Base-by-base conservation (phyloP, 192 early-diverging fungal species). In the Umbelopsis ramanniana region DNA sequence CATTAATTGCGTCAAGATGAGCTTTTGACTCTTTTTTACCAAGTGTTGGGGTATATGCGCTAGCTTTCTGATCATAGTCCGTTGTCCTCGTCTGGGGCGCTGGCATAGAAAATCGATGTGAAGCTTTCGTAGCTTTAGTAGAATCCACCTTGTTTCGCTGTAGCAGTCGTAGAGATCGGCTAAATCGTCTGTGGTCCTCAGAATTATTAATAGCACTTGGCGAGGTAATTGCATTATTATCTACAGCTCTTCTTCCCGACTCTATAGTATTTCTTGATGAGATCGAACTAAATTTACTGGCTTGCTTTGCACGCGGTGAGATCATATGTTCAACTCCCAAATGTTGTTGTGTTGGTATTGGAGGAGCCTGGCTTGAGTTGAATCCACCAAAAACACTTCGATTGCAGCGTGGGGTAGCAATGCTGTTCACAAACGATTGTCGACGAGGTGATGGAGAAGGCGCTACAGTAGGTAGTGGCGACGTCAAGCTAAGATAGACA, bases 291-390 rank as follows among this genome's bases (percentile, higher is more conserved):
- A 70, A 63, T 17, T 37, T 70, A 38, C 52, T 70, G 9, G 47
- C 52, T 37, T 48, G 46, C 10, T 33, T 17, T 22, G 52, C 21
- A 24, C 74, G 55, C 0, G 74, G 74, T 22, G 74, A 75, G 8
- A 75, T 17, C 74, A 75, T 75, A 29, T 75, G 74, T 8, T 69
- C 68, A 6, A 75, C 55, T 21, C 63, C 66, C 23, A 52, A 66
- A 46, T 75, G 74, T 19, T 73, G 72, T 29, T 26, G 54, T 17
- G 53, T 46, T 12, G 55, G 70, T 11, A 57, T 63, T 37, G 57
- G 29, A 19, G 57, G 57, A 7, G 19, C 19, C 6, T 63, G 26
- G 15, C 19, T 37, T 21, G 15, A 37, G 6, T 12, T 63, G 57
- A 63, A 63, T 35, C 19, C 33, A 17, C 57, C 33, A 6, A 63